A percentile compares a stretch with the other conserved stretches of the same genome.
Conservation (phyloP, 441 rosid genomes). For the Corymbia calophylla region DNA sequence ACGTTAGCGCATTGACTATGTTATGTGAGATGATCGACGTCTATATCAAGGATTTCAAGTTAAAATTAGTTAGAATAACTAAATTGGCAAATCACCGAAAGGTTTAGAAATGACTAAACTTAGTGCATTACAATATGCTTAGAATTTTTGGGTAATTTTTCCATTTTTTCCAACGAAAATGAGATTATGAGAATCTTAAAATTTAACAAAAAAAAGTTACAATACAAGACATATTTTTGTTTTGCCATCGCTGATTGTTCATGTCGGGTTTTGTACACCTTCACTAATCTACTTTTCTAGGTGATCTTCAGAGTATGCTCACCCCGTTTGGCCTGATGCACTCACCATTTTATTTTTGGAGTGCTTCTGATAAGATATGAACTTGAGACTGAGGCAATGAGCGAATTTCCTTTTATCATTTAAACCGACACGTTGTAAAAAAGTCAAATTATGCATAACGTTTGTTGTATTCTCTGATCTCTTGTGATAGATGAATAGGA, state of each 20-base stretch:
- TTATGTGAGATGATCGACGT: too few relatives aligned
- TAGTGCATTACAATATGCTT: fast-evolving
- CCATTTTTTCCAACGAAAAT: not conserved
- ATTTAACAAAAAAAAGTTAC: not conserved
- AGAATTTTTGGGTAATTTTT: not conserved
- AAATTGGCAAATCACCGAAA: not conserved
- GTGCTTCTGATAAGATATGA: not conserved
- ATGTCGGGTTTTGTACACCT: not conserved
- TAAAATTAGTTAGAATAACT: not conserved
- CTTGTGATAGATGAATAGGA: not conserved
- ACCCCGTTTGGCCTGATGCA: too few relatives aligned
- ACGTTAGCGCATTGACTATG: fast-evolving
- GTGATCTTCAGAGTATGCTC: not conserved
- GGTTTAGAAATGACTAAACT: fast-evolving
- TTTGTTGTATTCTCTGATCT: too few relatives aligned
- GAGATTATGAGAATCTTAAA: not conserved
- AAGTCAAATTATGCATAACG: too few relatives aligned
- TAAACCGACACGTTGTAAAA: too few relatives aligned
- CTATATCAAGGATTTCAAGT: not conserved
- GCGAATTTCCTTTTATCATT: not conserved
- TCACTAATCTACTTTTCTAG: not conserved
- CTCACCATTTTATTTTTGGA: not conserved
- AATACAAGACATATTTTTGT: not conserved
- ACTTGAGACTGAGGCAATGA: not conserved
- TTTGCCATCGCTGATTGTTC: not conserved